Conservation (phyloP, 78 protist species). For the Planoprotostelium fungivorum region DNA sequence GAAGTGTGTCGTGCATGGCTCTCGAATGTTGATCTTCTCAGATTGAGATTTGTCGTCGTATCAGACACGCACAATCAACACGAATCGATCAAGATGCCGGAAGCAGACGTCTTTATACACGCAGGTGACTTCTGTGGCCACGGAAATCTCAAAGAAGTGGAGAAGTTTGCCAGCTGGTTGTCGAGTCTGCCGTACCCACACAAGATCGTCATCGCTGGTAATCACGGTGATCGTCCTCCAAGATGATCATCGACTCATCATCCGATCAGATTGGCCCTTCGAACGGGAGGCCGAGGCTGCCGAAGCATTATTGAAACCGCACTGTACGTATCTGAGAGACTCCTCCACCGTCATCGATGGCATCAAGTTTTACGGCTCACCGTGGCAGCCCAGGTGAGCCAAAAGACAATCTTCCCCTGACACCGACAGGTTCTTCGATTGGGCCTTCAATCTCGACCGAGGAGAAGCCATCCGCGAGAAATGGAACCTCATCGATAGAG, state of each 20-base stretch:
- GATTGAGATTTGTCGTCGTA: not conserved
- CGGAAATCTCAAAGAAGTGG: not conserved
- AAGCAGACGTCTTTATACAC: not conserved
- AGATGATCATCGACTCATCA: not conserved
- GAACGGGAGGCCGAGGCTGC: not conserved
- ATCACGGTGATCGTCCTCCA: not conserved
- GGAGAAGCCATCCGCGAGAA: not conserved
- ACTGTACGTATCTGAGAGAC: not conserved
- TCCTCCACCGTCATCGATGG: not conserved
- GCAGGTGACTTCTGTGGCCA: constrained; percentile 1
- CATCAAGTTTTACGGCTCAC: constrained; percentile 4
- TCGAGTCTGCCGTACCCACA: not conserved
- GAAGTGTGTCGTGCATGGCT: too few relatives aligned
- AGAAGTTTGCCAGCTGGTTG: not conserved
- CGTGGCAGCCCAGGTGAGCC: constrained; percentile 8
- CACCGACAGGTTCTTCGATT: not conserved
- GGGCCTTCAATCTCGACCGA: constrained; percentile 10
- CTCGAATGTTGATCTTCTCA: not conserved
- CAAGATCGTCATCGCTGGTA: constrained; percentile 7
- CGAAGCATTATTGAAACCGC: not conserved
- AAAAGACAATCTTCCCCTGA: not conserved
- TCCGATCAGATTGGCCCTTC: not conserved
- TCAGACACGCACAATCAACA: constrained; percentile 10
- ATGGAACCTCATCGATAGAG: not conserved
- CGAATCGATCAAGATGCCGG: not conserved